Evolutionary conservation across 306 rosid species (phyloP).

Genomic region (Dicorynia guianensis): DNA sequence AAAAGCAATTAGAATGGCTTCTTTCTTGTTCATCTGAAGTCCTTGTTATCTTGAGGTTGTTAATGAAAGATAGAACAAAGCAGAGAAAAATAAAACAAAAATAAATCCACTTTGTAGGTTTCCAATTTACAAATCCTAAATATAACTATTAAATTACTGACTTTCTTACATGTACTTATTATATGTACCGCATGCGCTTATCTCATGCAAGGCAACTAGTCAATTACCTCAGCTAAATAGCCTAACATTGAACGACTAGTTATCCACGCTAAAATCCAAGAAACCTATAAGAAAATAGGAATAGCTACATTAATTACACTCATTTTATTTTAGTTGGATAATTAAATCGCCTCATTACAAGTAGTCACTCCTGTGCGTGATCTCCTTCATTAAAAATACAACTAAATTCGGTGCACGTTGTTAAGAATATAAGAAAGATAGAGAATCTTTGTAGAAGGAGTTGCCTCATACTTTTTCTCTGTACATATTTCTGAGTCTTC

Average conservation of each 20-base stretch:
- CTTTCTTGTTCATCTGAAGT: conserved; percentile 27
- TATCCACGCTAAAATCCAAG: conserved; percentile 6
- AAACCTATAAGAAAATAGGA: not conserved
- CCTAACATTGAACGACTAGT: not conserved
- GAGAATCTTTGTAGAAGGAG: not conserved
- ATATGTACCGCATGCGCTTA: not conserved
- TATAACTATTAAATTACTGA: conserved; percentile 1
- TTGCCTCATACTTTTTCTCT: conserved; percentile 71
- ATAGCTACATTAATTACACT: conserved; percentile 22
- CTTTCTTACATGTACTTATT: not conserved
- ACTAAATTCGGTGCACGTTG: not conserved
- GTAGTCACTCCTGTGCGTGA: conserved; percentile 7
- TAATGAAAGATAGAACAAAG: conserved; percentile 9
- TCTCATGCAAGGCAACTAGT: conserved; percentile 15
- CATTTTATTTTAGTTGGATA: not conserved
- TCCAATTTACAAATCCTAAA: conserved; percentile 12
- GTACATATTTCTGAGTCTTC: conserved; percentile 81
- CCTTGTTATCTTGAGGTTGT: conserved; percentile 4
- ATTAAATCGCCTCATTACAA: conserved; percentile 17
- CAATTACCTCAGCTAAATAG: conserved; percentile 9
- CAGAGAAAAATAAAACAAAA: not conserved
- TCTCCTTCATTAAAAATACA: conserved; percentile 7
- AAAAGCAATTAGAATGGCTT: conserved; percentile 1
- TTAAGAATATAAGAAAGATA: conserved; percentile 19
- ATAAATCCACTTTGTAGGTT: conserved; percentile 9